Evolutionary conservation across 2,329 filamentous ascomycete genomes (phyloP), one percentile per base, ranked within the genome.

Genomic region (Verticillium alfalfae): DNA sequence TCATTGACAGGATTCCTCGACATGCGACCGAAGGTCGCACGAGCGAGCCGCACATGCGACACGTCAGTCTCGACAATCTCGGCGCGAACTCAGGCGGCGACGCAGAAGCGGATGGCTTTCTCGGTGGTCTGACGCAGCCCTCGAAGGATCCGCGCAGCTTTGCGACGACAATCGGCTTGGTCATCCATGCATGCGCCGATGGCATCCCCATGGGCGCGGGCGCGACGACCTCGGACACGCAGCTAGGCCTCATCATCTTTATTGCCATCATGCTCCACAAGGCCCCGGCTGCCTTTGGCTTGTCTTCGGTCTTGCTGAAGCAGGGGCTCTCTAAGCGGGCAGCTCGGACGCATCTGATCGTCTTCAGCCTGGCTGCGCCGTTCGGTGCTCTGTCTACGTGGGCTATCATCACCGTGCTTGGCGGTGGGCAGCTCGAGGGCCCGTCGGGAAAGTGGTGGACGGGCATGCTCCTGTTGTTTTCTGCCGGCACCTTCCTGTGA

Each of bases 181-280:
- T 98, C 5, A 98, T 99, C 62, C 95, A 99, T 73, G 92, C 95
- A 0, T 91, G 91, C 2, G 94, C 95, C 2, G 95, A 99, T 70
- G 95, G 95, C 16, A 97, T 99, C 64, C 95, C 95, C 2, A 88
- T 99, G 76, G 95, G 95, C 26, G 95, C 95, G 31, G 97, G 93
- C 0, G 91, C 90, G 3, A 89, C 91, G 4, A 85, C 88, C 3
- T 81, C 86, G 2, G 88, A 92, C 67, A 86, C 86, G 64, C 89
- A 89, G 62, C 79, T 99, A 12, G 92, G 91, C 39, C 87, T 98
- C 63, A 91, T 99, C 68, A 92, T 99, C 45, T 99, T 99, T 74
- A 77, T 97, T 49, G 95, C 95, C 12, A 95, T 99, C 67, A 96
- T 99, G 91, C 86, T 98, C 6, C 95, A 99, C 76, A 99, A 98